Evolutionary conservation across 345 rosid genomes (phyloP).

Genomic region (Citrus maxima): DNA sequence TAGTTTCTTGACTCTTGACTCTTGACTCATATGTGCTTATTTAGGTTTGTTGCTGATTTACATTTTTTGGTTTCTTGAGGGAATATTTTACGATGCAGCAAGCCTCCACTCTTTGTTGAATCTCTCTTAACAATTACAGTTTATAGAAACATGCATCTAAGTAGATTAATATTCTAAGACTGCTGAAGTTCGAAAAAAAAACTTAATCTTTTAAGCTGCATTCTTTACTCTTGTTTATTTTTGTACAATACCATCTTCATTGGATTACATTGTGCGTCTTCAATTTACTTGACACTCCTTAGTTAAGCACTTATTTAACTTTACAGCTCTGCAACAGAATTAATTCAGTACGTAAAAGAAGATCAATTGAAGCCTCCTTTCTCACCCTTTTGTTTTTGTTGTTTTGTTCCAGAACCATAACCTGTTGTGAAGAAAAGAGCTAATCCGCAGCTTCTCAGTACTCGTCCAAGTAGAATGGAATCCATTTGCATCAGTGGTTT

Average conservation of each 20-base stretch:
- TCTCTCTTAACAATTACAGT: neutral
- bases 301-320: no score
- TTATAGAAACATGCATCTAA: neutral
- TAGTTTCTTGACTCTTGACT: neutral
- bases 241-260: no score
- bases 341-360: no score
- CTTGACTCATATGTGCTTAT: neutral
- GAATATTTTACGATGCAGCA: no score
- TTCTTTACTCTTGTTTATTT: neutral
- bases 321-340: no score
- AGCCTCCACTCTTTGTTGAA: no score
- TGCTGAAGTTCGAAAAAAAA: neutral
- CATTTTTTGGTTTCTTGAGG: no score
- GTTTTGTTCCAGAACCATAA: constrained; percentile 31
- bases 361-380: neutral
- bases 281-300: no score
- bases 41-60: no score
- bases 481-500: neutral
- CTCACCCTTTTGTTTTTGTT: neutral
- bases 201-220: neutral
- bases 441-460: constrained; percentile 4
- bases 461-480: constrained; percentile 1
- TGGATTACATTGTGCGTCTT: no score
- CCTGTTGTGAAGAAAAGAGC: constrained; percentile 30
- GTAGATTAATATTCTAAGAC: neutral